phyloP scores from a whole-genome alignment of 495 filamentous ascomycete genomes.

The Hypoxylon cercidicola region DNA sequence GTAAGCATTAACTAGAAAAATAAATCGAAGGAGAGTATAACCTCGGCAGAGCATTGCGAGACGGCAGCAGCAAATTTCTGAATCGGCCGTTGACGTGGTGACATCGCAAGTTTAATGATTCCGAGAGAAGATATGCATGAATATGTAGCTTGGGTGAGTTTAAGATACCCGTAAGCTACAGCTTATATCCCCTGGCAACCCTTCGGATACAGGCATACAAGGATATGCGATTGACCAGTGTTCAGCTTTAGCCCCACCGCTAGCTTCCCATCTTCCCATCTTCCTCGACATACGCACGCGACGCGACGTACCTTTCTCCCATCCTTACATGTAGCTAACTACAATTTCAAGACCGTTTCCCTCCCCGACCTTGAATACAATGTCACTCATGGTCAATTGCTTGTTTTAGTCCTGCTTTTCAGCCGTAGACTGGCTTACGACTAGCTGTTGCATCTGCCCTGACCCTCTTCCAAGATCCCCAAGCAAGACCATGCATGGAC shows the following conservation, averaged over 20 bases:
- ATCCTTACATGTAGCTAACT: neutral
- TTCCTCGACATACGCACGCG: conserved; percentile 1
- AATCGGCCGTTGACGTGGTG: conserved; percentile 72
- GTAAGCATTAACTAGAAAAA: conserved; percentile 5
- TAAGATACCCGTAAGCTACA: too few species aligned
- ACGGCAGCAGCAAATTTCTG: conserved; percentile 87
- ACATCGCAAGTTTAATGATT: conserved; percentile 40
- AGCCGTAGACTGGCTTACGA: neutral
- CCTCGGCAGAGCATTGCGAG: conserved; percentile 85
- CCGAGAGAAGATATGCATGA: too few species aligned
- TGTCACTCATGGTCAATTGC: conserved; percentile 39
- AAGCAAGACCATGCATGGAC: conserved; percentile 21
- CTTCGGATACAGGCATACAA: too few species aligned
- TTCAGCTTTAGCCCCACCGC: too few species aligned
- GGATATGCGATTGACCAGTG: too few species aligned
- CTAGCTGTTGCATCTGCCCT: conserved; percentile 6
- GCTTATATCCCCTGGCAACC: too few species aligned
- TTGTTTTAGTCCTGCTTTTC: conserved; percentile 13
- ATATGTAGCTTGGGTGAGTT: too few species aligned
- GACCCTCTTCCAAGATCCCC: neutral
- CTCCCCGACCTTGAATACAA: conserved; percentile 5
- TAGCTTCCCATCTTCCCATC: neutral
- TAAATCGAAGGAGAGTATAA: conserved; percentile 44
- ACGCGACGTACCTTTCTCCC: neutral
- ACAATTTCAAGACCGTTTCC: neutral